Evolutionary conservation across 495 filamentous ascomycete genomes (phyloP).

Genomic region (Thermochaetoides thermophila): DNA sequence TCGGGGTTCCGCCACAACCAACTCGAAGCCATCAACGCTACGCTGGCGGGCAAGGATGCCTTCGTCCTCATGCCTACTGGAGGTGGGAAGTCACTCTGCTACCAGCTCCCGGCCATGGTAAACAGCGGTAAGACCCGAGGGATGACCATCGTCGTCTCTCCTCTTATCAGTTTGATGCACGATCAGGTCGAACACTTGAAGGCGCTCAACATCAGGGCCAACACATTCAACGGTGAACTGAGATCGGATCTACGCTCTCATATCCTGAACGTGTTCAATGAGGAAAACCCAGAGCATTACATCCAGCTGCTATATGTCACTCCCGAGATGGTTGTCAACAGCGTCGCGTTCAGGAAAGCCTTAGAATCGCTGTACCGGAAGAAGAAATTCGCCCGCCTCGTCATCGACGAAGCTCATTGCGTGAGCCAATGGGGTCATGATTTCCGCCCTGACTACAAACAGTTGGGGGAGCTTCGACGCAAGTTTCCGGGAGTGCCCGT

Average conservation of each 20-base stretch:
- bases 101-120: conserved; percentile 85
- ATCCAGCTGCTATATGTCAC: conserved; percentile 87
- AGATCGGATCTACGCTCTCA: conserved; percentile 35
- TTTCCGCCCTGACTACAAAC: conserved; percentile 92
- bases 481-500: conserved; percentile 65
- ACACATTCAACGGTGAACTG: conserved; percentile 64
- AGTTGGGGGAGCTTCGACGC: conserved; percentile 54
- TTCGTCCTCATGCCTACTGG: conserved; percentile 98
- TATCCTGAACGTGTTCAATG: conserved; percentile 46
- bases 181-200: conserved; percentile 79
- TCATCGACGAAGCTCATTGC: conserved; percentile 96
- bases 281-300: conserved; percentile 45
- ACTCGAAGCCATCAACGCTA: conserved; percentile 89
- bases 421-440: conserved; percentile 99
- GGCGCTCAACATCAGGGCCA: conserved; percentile 61
- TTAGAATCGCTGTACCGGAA: conserved; percentile 49
- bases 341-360: conserved; percentile 40
- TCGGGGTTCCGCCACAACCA: conserved; percentile 81
- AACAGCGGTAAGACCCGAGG: conserved; percentile 64
- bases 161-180: conserved; percentile 86
- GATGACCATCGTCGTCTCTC: conserved; percentile 88
- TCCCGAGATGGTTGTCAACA: conserved; percentile 90
- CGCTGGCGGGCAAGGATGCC: conserved; percentile 68
- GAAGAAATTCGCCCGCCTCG: conserved; percentile 66
- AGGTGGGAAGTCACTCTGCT: conserved; percentile 92